phyloP scores from a whole-genome alignment of 768 basidiomycete species.

The Russula abietina region DNA sequence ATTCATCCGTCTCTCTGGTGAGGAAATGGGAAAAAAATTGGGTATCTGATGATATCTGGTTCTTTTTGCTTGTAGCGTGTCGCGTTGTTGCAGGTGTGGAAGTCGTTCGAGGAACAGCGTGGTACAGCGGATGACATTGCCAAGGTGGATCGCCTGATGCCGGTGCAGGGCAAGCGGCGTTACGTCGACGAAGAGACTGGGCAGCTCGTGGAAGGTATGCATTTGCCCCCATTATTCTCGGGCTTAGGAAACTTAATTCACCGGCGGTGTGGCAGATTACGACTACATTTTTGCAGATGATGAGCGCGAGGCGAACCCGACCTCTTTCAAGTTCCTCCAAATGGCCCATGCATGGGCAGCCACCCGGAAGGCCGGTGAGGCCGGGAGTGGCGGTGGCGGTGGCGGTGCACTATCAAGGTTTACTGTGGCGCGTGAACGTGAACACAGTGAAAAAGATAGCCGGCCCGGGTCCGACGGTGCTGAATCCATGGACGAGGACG shows the following conservation, averaged over 20 bases:
- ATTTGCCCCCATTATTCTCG: not conserved
- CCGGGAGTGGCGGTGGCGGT: conserved; percentile 26
- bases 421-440: conserved; percentile 36
- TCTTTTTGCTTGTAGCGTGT: conserved; percentile 59
- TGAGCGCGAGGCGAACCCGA: conserved; percentile 87
- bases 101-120: conserved; percentile 79
- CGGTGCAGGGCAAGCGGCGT: conserved; percentile 79
- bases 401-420: conserved; percentile 42
- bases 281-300: conserved; percentile 96
- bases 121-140: conserved; percentile 68
- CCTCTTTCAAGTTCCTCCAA: conserved; percentile 92
- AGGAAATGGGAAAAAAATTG: not conserved
- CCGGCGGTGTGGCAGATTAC: conserved; percentile 56
- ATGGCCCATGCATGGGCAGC: conserved; percentile 88
- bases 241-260: not conserved
- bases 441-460: conserved; percentile 19
- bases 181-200: conserved; percentile 81
- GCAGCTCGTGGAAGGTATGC: conserved; percentile 76
- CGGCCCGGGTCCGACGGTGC: conserved; percentile 18
- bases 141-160: conserved; percentile 90
- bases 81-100: conserved; percentile 91
- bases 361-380: conserved; percentile 36
- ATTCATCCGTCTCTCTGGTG: not conserved
- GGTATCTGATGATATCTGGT: conserved; percentile 9
- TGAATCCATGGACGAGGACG: conserved; percentile 32